Base-by-base conservation (phyloP, 1,139 yeast genomes). In the Debaryomycetaceae sp. region DNA sequence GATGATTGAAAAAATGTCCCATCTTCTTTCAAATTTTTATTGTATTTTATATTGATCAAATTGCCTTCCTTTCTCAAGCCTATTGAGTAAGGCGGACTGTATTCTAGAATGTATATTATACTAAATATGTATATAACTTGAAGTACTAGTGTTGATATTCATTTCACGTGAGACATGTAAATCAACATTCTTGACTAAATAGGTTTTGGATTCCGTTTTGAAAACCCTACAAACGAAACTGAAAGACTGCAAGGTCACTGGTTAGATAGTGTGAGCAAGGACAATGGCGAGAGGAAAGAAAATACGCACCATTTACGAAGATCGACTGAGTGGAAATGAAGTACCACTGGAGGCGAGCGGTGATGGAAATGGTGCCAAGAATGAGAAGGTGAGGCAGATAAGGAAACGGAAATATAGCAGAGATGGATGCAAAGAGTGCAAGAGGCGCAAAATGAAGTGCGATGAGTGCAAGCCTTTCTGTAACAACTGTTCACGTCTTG, bases 361-460 rank as follows among this genome's bases (percentile, higher is more conserved):
- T 8, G 31, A 27, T 7, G 31, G 31, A 27, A 11, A 27, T 27
- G 11, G 31, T 27, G 31, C 4, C 11, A 11, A 27, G 8, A 27
- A 27, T 27, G 31, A 11, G 11, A 7, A 27, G 8, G 4, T 27
- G 31, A 27, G 11, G 31, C 31, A n/a, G 13, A 37, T 45, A 5
- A 74, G 70, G 55, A 78, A 75, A 57, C 54, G 83, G 37, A 72
- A 72, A 49, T 81, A 82, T 55, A 75, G 82, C 40, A 63, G 85
- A 40, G 78, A 76, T 36, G 89, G 88, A 3, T 83, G 89, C 53
- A 63, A 66, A 20, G 85, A 81, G 56, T 83, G 89, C 59, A 81
- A 81, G 56, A 60, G 82, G 41, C 64, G 87, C 42, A 80, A 81
- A 55, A 75, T 80, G 65, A 83, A 83, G 52, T 81, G 70, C 50